Evolutionary conservation across 2,329 filamentous ascomycete species (phyloP).

Genomic region (Xylariales sp.): DNA sequence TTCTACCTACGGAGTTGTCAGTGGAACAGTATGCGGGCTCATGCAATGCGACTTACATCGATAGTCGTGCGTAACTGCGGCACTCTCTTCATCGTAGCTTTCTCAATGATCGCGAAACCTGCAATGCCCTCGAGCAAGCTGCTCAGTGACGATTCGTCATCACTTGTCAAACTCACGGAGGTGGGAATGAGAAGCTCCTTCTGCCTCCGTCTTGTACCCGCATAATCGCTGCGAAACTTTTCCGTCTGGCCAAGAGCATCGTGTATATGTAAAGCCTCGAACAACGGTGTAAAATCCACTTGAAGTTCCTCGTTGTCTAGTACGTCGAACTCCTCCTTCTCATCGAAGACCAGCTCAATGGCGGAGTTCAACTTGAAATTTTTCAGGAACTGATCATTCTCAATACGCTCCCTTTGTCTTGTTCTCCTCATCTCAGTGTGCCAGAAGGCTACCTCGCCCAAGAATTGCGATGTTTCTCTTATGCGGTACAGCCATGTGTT

Average conservation of each 20-base stretch:
- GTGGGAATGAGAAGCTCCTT: conserved; percentile 84
- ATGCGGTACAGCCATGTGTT: conserved; percentile 97
- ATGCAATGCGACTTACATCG: conserved; percentile 73
- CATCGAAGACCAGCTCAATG: conserved; percentile 91
- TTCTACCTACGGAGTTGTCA: too few species aligned
- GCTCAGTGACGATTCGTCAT: conserved; percentile 82
- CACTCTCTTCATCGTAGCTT: conserved; percentile 82
- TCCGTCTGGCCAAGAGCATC: conserved; percentile 90
- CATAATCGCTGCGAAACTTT: conserved; percentile 86
- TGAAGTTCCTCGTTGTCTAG: conserved; percentile 92
- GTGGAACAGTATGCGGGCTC: too few species aligned
- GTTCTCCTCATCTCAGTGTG: conserved; percentile 85
- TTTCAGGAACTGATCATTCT: conserved; percentile 68
- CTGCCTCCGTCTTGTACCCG: conserved; percentile 83
- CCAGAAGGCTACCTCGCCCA: conserved; percentile 95
- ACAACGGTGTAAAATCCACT: conserved; percentile 81
- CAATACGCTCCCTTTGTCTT: conserved; percentile 77
- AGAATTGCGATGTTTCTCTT: conserved; percentile 89
- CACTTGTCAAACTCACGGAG: conserved; percentile 71
- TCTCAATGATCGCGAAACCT: conserved; percentile 94
- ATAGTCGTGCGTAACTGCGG: conserved; percentile 76
- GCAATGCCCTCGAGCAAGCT: conserved; percentile 89
- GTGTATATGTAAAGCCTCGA: conserved; percentile 94
- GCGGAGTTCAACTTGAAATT: conserved; percentile 93
- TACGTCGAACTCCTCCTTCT: conserved; percentile 92